Evolutionary conservation across 805 yeast species (phyloP).

Genomic region (Torulaspora gathmanii): DNA sequence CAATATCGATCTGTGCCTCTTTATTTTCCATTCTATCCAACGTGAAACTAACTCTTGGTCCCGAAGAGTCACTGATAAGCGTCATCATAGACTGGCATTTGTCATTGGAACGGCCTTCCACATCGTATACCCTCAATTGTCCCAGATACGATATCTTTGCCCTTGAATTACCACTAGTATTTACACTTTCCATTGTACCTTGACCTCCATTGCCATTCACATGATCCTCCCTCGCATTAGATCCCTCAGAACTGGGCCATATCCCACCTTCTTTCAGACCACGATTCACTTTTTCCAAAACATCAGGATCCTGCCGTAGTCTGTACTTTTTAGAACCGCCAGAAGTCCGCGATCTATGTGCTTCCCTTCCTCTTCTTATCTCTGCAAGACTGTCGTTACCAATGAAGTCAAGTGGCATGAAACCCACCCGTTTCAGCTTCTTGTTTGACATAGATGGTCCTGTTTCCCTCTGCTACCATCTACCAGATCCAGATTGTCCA

Average conservation of each 20-base stretch:
- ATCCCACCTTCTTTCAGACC: too few species aligned
- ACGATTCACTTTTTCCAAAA: too few species aligned
- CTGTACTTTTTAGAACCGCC: too few species aligned
- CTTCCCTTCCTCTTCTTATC: background rate
- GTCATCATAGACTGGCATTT: conserved; percentile 10
- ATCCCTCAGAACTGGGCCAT: too few species aligned
- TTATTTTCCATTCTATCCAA: conserved; percentile 13
- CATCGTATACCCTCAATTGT: background rate
- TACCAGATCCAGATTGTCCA: background rate
- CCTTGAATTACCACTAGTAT: too few species aligned
- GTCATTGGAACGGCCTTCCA: background rate
- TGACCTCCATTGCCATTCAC: too few species aligned
- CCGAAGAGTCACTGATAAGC: conserved; percentile 14
- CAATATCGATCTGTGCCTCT: conserved; percentile 17
- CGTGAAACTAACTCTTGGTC: conserved; percentile 16
- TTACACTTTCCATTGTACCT: too few species aligned
- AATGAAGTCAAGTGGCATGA: background rate
- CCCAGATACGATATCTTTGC: background rate
- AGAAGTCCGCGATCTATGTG: too few species aligned
- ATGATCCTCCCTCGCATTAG: too few species aligned
- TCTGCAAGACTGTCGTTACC: background rate
- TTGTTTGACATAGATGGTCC: background rate
- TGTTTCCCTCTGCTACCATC: background rate
- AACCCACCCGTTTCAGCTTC: background rate
- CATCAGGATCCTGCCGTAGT: too few species aligned